These are phyloP conservation scores for Phyllosticta citribraziliensis DNA, from an alignment of 2,329 filamentous ascomycete species.

Conservation along the genomic window DNA sequence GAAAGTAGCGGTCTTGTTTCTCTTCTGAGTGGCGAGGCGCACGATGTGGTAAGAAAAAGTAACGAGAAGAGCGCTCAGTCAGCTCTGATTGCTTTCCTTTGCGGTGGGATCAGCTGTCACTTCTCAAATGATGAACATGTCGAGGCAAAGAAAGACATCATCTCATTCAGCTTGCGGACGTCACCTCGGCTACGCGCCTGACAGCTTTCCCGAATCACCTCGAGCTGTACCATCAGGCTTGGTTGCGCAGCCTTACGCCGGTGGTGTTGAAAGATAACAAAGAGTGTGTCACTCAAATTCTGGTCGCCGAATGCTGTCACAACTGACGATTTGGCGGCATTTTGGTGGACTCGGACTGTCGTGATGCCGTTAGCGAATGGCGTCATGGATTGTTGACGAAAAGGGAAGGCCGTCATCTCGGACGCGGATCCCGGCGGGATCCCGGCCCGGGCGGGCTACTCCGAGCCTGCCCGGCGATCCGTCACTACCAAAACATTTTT, in stretches of 20 bases:
- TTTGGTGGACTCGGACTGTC: not conserved
- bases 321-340: not conserved
- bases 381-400: not conserved
- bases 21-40: not conserved
- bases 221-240: too few relatives aligned
- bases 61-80: not conserved
- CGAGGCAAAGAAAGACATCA: not conserved
- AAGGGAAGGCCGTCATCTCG: not conserved
- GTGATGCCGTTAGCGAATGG: not conserved
- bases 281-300: not conserved
- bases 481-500: too few relatives aligned
- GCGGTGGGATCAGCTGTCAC: not conserved
- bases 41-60: not conserved
- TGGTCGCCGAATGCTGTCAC: not conserved
- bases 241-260: too few relatives aligned
- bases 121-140: not conserved
- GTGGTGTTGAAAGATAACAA: too few relatives aligned
- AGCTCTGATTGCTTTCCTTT: not conserved
- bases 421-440: not conserved
- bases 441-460: not conserved
- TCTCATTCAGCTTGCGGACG: too few relatives aligned
- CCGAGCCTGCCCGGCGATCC: not conserved
- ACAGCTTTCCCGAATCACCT: too few relatives aligned
- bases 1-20: not conserved
- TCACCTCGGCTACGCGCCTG: not conserved